These are phyloP conservation scores for Chiua virens DNA, from an alignment of 768 basidiomycete genomes.

Conservation along the genomic window DNA sequence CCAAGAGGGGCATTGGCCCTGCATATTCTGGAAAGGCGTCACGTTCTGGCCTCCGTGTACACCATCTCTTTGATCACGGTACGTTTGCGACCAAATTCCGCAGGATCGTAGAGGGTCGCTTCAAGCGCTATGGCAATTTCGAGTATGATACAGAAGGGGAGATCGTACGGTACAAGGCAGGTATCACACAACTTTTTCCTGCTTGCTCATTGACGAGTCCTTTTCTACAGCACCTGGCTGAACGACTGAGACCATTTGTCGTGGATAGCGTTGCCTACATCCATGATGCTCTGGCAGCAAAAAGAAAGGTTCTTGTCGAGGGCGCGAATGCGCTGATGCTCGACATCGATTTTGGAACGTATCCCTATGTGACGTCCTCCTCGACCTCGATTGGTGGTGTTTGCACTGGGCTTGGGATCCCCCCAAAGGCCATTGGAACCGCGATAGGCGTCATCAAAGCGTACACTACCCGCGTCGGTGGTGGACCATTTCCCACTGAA, in stretches of 20 bases:
- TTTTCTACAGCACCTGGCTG: constrained; percentile 65
- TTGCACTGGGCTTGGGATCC: constrained; percentile 96
- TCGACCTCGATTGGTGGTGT: constrained; percentile 94
- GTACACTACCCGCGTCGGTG: constrained; percentile 98
- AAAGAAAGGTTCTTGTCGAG: constrained; percentile 88
- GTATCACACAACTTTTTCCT: constrained; percentile 5
- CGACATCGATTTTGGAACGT: constrained; percentile 96
- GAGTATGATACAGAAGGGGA: constrained; percentile 99
- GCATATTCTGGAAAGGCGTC: constrained; percentile 98
- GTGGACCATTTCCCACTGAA: constrained; percentile 97
- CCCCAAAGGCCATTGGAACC: constrained; percentile 83
- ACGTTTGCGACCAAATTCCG: constrained; percentile 91
- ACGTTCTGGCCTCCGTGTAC: constrained; percentile 91
- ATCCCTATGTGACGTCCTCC: constrained; percentile 96
- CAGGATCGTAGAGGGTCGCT: constrained; percentile 92
- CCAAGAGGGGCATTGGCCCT: constrained; percentile 97
- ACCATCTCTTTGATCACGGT: constrained; percentile 89
- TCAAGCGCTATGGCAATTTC: constrained; percentile 97
- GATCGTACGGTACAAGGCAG: constrained; percentile 87
- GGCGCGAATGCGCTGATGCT: constrained; percentile 99
- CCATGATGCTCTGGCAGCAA: constrained; percentile 70
- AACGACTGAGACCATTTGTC: constrained; percentile 83
- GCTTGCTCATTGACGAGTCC: neutral
- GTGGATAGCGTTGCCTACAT: constrained; percentile 85
- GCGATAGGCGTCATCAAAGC: constrained; percentile 95